Evolutionary conservation across 2,329 filamentous ascomycete species (phyloP), one percentile per base, ranked within the genome.

Genomic region (Sordariomycetes sp.): DNA sequence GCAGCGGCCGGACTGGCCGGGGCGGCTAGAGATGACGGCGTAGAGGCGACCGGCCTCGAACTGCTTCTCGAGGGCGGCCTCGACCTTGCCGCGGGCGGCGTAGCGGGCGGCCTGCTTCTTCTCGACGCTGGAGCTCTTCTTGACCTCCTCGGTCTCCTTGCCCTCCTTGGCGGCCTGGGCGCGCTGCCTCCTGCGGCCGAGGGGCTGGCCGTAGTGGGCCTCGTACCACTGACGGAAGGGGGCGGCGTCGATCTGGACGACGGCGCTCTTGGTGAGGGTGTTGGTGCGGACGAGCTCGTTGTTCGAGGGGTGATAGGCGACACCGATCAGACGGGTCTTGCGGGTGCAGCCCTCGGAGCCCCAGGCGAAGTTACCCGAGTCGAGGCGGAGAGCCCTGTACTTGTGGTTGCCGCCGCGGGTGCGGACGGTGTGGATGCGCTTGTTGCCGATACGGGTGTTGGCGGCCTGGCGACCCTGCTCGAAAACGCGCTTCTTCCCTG

Each of bases 171-270:
- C 69, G 59, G 70, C 70, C 72, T 75, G 78, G 77, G 95, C 91
- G 75, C 86, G 82, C 82, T 96, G 90, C 79, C 91, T 89, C 78
- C 87, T 87, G 70, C 91, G 89, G 75, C 94, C 94, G 64, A 99
- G 74, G 69, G 81, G 69, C 77, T 89, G 83, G 73, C 94, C 94
- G 84, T 99, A 99, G 87, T 99, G 94, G 67, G 94, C 90, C 86
- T 99, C 94, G 80, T 95, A 99, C 94, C 94, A 99, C 81, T 97
- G 92, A 76, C 94, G 85, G 89, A 99, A 99, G 67, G 94, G 94
- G 64, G 94, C 90, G 69, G 95, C 94, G 77, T 99, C 94, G 78
- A 99, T 81, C 84, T 99, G 94, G 75, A 99, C 89, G 72, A 99
- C 89, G 79, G 94, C 94, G 73, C 90, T 90, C 81, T 91, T 95